Evolutionary conservation across 495 filamentous ascomycete genomes (phyloP).

Genomic region (Penicillium mononematosum): DNA sequence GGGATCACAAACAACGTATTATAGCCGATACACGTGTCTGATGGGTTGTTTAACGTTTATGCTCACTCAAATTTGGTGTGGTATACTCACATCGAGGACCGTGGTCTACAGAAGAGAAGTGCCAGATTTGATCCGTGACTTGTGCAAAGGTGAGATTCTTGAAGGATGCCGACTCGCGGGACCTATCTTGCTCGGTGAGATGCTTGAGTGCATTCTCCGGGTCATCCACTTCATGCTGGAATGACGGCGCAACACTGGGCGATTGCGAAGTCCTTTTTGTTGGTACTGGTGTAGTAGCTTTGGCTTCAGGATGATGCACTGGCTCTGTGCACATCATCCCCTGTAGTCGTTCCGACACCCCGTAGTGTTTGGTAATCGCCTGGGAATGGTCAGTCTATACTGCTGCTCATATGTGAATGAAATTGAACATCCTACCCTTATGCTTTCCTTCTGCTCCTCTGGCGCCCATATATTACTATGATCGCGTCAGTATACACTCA

Average conservation of each 20-base stretch:
- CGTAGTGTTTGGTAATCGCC: slow-evolving; percentile 54
- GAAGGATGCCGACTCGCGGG: slow-evolving; percentile 28
- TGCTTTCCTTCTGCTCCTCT: slow-evolving; percentile 54
- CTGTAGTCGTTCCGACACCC: slow-evolving; percentile 64
- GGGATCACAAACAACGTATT: slow-evolving; percentile 69
- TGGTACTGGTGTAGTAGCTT: slow-evolving; percentile 12
- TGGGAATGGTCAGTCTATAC: slow-evolving; percentile 10
- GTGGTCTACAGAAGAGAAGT: slow-evolving; percentile 62
- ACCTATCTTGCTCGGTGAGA: slow-evolving; percentile 22
- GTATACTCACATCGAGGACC: slow-evolving; percentile 49
- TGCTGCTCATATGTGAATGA: not conserved
- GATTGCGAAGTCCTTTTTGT: slow-evolving; percentile 18
- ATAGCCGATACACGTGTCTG: slow-evolving; percentile 78
- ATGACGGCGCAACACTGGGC: slow-evolving; percentile 10
- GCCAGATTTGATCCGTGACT: slow-evolving; percentile 62
- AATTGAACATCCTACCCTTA: slow-evolving; percentile 38
- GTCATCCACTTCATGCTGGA: slow-evolving; percentile 26
- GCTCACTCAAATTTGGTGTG: not conserved
- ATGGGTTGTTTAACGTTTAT: not conserved
- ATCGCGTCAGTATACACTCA: slow-evolving; percentile 10
- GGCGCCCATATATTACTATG: slow-evolving; percentile 71
- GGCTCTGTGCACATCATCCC: slow-evolving; percentile 64
- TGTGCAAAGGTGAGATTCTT: slow-evolving; percentile 42
- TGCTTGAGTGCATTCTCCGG: slow-evolving; percentile 38
- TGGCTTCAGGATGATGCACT: slow-evolving; percentile 26